phyloP scores from a whole-genome alignment of 2,329 filamentous ascomycete genomes.

The Aspergillus sergii region DNA sequence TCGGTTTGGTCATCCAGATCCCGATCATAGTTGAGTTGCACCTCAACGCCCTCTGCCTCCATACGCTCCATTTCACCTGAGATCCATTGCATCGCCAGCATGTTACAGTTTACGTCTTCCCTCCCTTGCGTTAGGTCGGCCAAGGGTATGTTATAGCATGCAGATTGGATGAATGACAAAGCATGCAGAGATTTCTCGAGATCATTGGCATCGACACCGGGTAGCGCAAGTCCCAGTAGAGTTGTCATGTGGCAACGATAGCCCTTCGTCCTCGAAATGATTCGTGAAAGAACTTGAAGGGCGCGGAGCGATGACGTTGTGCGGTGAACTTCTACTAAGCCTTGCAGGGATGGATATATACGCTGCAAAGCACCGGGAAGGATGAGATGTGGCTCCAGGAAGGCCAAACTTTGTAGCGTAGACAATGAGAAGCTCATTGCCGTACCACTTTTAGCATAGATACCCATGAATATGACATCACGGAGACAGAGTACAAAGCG shows the following conservation, averaged over 20 bases:
- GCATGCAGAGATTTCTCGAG: constrained; percentile 95
- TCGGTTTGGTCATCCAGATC: constrained; percentile 86
- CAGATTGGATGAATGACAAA: constrained; percentile 89
- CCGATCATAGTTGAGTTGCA: constrained; percentile 80
- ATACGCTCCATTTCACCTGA: constrained; percentile 91
- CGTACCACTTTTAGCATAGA: constrained; percentile 93
- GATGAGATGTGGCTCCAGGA: constrained; percentile 86
- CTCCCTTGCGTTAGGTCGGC: constrained; percentile 74
- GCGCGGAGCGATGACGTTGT: constrained; percentile 92
- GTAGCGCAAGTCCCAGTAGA: constrained; percentile 85
- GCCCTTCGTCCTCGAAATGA: constrained; percentile 92
- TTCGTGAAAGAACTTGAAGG: constrained; percentile 85
- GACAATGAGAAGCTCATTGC: constrained; percentile 91
- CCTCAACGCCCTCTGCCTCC: constrained; percentile 81
- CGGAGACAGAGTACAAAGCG: constrained; percentile 87
- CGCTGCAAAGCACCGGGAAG: constrained; percentile 90
- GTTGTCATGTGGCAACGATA: constrained; percentile 96
- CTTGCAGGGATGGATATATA: constrained; percentile 96
- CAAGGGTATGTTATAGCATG: constrained; percentile 95
- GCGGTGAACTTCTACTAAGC: constrained; percentile 92
- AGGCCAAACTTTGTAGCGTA: constrained; percentile 85
- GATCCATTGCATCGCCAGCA: constrained; percentile 88
- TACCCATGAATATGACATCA: constrained; percentile 96
- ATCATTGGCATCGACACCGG: constrained; percentile 97
- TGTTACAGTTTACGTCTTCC: constrained; percentile 70